These are phyloP conservation scores for Ceratocystis albifundus DNA, from an alignment of 2,329 filamentous ascomycete genomes.

Conservation along the genomic window DNA sequence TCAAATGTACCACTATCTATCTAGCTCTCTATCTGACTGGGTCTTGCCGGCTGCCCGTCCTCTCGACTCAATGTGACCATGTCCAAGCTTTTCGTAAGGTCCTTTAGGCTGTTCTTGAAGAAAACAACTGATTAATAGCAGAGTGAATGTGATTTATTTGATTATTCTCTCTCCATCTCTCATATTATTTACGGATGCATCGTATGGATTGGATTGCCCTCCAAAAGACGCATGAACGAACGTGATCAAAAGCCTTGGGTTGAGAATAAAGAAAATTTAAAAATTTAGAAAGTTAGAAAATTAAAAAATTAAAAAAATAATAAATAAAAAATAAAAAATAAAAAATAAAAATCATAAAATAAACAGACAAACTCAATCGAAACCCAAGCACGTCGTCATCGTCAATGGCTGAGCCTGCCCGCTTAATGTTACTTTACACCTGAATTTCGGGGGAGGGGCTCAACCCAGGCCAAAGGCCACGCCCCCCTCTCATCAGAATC, in stretches of 20 bases:
- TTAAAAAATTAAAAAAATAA: neutral
- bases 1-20: neutral
- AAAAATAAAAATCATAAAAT: no score
- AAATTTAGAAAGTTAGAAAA: no score
- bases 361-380: neutral
- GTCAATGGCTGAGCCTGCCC: slow-evolving; percentile 1
- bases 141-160: neutral
- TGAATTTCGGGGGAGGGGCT: neutral
- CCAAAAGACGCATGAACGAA: no score
- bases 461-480: neutral
- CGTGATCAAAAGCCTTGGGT: neutral
- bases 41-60: no score
- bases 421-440: neutral
- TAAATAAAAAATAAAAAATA: neutral
- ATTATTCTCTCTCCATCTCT: neutral
- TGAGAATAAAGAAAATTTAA: neutral
- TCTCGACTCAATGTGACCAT: neutral
- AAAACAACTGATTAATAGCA: no score
- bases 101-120: no score
- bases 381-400: neutral
- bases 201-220: no score
- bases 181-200: no score
- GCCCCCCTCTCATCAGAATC: neutral
- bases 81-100: neutral
- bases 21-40: no score